phyloP scores from a whole-genome alignment of 2,329 filamentous ascomycete species.

The Aspergillus felis region DNA sequence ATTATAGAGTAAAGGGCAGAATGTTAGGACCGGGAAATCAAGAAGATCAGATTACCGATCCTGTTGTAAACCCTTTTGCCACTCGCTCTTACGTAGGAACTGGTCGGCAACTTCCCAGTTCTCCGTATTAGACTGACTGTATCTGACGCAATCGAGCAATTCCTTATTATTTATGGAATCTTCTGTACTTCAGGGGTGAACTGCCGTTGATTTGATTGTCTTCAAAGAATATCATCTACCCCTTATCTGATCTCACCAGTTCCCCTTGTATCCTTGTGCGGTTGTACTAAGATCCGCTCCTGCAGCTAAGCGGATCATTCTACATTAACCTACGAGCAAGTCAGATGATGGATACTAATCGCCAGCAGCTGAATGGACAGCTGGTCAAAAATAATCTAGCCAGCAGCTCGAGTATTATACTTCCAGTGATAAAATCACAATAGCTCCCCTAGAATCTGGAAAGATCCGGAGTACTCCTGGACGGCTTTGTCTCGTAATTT shows the following conservation, averaged over 20 bases:
- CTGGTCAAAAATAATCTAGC: neutral
- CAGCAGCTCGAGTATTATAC: neutral
- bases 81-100: constrained; percentile 3
- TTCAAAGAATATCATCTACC: neutral
- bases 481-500: too few relatives aligned
- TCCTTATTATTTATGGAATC: neutral
- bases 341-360: neutral
- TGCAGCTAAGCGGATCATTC: constrained; percentile 13
- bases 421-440: neutral
- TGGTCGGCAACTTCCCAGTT: constrained; percentile 8
- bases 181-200: neutral
- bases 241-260: neutral
- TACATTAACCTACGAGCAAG: neutral
- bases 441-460: too few relatives aligned
- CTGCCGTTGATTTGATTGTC: too few relatives aligned
- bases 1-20: neutral
- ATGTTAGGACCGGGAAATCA: neutral
- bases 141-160: neutral
- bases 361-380: neutral
- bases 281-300: constrained; percentile 5
- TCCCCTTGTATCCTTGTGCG: neutral
- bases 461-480: too few relatives aligned
- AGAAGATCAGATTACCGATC: neutral
- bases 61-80: neutral
- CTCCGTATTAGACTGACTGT: neutral